These are phyloP conservation scores for Kondoa subrosea DNA, from an alignment of 768 basidiomycete species.

Conservation along the genomic window DNA sequence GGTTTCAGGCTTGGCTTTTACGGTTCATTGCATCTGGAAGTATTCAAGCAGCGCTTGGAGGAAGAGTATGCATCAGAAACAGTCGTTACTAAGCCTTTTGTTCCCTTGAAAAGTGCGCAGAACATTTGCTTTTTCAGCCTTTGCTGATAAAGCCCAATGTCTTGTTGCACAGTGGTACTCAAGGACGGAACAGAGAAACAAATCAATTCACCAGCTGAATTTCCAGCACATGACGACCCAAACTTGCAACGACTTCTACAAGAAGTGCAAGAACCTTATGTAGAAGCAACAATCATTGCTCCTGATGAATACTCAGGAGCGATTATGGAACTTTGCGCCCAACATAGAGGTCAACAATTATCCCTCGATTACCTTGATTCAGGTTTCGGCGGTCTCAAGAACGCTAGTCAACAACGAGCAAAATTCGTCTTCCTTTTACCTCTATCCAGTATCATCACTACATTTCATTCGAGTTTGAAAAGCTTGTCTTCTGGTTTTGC, in stretches of 20 bases:
- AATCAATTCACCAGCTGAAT: conserved; percentile 87
- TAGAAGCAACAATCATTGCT: conserved; percentile 82
- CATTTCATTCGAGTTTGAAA: conserved; percentile 91
- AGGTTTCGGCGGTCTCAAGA: conserved; percentile 23
- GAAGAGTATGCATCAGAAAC: conserved; percentile 92
- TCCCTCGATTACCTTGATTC: conserved; percentile 57
- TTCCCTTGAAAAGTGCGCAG: conserved; percentile 71
- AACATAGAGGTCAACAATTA: conserved; percentile 61
- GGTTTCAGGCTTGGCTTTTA: conserved; percentile 88
- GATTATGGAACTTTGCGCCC: conserved; percentile 84
- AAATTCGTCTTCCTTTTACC: conserved; percentile 74
- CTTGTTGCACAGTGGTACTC: conserved; percentile 53
- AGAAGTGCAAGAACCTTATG: conserved; percentile 77
- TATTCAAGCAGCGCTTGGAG: conserved; percentile 84
- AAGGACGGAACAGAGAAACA: conserved; percentile 43
- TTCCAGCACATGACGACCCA: conserved; percentile 62
- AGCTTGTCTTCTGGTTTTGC: conserved; percentile 79
- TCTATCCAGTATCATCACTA: conserved; percentile 76
- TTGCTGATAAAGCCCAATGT: not conserved
- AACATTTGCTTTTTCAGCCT: not conserved
- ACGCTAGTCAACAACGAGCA: conserved; percentile 28
- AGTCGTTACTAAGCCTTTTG: conserved; percentile 87
- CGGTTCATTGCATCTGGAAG: conserved; percentile 90
- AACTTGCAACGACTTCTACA: conserved; percentile 40
- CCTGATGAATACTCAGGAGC: conserved; percentile 89